phyloP scores from a whole-genome alignment of 768 basidiomycete species.

The Zangia roseola region DNA sequence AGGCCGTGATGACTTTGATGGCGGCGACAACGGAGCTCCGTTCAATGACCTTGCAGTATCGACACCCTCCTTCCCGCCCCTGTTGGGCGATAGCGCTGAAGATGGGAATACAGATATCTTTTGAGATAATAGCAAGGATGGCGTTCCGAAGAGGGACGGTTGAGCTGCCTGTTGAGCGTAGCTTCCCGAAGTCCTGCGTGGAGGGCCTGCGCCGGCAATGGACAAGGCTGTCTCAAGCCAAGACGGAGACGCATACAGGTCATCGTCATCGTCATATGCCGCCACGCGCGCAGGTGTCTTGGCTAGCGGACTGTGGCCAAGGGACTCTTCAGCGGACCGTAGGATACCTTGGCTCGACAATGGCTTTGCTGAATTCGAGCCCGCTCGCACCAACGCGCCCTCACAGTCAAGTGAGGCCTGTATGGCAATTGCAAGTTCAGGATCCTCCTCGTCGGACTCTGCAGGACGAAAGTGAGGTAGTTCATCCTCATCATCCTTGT shows the following conservation, averaged over 20 bases:
- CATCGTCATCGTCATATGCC: constrained; percentile 38
- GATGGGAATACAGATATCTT: neutral
- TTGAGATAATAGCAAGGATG: constrained; percentile 30
- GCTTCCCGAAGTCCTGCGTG: constrained; percentile 17
- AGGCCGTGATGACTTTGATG: neutral
- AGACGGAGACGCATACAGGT: constrained; percentile 50
- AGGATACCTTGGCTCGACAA: constrained; percentile 2
- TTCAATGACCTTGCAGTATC: constrained; percentile 3
- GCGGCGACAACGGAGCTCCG: constrained; percentile 5
- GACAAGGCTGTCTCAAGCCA: constrained; percentile 67
- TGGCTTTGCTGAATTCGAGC: neutral
- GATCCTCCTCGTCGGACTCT: constrained; percentile 49
- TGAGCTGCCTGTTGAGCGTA: constrained; percentile 13
- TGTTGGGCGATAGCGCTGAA: neutral
- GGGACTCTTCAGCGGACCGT: constrained; percentile 2
- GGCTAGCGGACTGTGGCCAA: neutral
- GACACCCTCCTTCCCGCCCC: neutral
- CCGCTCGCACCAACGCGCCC: neutral
- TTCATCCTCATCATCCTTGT: constrained; percentile 48
- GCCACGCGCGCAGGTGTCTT: constrained; percentile 1
- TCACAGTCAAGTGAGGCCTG: constrained; percentile 54
- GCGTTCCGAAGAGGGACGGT: constrained; percentile 37
- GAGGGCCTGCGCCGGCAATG: constrained; percentile 58
- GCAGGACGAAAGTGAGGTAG: constrained; percentile 17
- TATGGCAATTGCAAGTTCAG: constrained; percentile 57